A percentile compares a stretch with the other conserved stretches of the same genome.
Evolutionary conservation across 495 filamentous ascomycete species (phyloP).

Genomic region (Podospora bellae-mahoneyi): DNA sequence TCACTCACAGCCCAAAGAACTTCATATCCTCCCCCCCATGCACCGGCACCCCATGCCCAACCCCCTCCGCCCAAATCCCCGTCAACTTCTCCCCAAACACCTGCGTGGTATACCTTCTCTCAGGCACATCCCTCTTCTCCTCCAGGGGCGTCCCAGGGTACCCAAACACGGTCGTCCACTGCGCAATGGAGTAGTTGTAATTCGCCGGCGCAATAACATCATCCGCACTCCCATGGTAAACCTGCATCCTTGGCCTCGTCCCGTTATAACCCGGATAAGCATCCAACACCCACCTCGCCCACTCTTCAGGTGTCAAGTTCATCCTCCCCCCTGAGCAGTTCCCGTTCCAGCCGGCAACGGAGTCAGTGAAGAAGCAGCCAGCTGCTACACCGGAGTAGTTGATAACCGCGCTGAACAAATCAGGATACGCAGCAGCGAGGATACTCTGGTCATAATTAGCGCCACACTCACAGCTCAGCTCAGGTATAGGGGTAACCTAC

Average conservation of each 20-base stretch:
- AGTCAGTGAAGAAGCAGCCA: slow-evolving; percentile 53
- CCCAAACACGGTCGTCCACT: slow-evolving; percentile 1
- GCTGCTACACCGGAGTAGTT: slow-evolving; percentile 59
- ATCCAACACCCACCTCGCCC: slow-evolving; percentile 42
- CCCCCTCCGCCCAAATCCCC: not conserved
- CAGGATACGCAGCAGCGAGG: slow-evolving; percentile 55
- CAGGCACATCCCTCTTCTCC: not conserved
- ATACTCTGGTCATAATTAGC: slow-evolving; percentile 38
- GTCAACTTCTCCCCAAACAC: not conserved
- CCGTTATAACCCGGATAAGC: slow-evolving; percentile 52
- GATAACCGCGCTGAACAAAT: slow-evolving; percentile 52
- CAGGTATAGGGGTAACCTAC: not conserved
- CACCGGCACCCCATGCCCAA: not conserved
- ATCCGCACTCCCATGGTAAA: slow-evolving; percentile 51
- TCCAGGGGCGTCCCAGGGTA: not conserved
- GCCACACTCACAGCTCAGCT: not conserved
- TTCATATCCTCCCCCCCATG: slow-evolving; percentile 3
- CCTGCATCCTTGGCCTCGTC: slow-evolving; percentile 51
- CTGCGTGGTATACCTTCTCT: slow-evolving; percentile 2
- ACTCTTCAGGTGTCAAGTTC: slow-evolving; percentile 37
- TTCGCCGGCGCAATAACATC: slow-evolving; percentile 40
- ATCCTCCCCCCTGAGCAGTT: slow-evolving; percentile 42
- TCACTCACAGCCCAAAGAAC: slow-evolving; percentile 1
- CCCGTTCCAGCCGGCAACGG: slow-evolving; percentile 45
- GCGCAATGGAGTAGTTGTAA: slow-evolving; percentile 7